Percentiles rank a stretch among this genome's conserved stretches.
Conservation (phyloP, 2,329 filamentous ascomycete genomes). For the Chalaropsis ovoidea region DNA sequence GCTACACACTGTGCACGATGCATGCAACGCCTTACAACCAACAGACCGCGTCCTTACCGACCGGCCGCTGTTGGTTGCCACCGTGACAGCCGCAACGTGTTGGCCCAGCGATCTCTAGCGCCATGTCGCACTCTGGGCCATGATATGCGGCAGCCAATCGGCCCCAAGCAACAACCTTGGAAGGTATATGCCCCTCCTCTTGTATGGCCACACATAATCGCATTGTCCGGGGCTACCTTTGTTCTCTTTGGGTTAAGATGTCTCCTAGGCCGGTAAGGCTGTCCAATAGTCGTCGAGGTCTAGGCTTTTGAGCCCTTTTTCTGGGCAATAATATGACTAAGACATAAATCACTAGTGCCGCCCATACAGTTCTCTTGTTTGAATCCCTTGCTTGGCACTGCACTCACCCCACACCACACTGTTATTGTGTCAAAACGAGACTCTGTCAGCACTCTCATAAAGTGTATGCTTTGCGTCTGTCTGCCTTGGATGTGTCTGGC, state of each 20-base stretch:
- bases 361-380: conserved; percentile 11
- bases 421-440: background rate
- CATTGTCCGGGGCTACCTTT: background rate
- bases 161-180: too few relatives aligned
- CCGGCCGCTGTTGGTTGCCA: too few relatives aligned
- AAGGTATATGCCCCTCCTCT: too few relatives aligned
- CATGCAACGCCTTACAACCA: too few relatives aligned
- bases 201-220: background rate
- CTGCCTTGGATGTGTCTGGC: background rate
- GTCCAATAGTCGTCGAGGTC: background rate
- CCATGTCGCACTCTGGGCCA: too few relatives aligned
- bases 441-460: background rate
- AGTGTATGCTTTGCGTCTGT: background rate
- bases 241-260: background rate
- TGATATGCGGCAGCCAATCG: too few relatives aligned
- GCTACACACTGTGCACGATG: too few relatives aligned
- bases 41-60: too few relatives aligned
- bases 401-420: background rate
- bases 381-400: background rate
- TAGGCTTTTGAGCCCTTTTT: background rate
- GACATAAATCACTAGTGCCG: conserved; percentile 14
- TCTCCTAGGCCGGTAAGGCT: background rate
- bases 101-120: too few relatives aligned
- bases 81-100: too few relatives aligned
- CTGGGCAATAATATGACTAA: background rate